Evolutionary conservation across 495 filamentous ascomycete genomes (phyloP), one percentile per base, ranked within the genome.

Genomic region (Aspergillus mulundensis): DNA sequence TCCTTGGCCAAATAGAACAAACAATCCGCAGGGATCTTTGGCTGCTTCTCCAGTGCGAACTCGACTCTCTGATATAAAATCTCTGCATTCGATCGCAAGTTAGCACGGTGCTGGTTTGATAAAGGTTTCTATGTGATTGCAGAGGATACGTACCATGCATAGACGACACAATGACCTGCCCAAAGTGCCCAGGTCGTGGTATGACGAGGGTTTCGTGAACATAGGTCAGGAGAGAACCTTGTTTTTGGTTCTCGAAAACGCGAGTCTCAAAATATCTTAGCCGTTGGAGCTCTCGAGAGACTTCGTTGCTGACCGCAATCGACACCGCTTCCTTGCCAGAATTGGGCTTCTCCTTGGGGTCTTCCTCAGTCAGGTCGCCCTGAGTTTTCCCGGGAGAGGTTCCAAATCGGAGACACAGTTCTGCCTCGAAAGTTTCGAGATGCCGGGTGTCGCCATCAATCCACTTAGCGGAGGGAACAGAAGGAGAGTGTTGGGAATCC

Each of bases 1-100:
- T 50, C 53, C 8, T 21, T 46, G 1, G 53, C 45, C 20, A 56
- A 16, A 43, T 49, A 56, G 11, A 32, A 40, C 14, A 56, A 21
- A 34, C 48, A 45, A n/a, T 56, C 23, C 1, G n/a, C 36, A 1
- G 53, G 53, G 23, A 48, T 48, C 1, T 55, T 36, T 12, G 38
- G 36, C 8, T 39, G 53, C 25, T 14, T 30, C 7, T 32, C 44
- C 18, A 34, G n/a, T 14, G 21, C 45, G 11, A 56, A 19, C 10
- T 38, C 25, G 8, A 49, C 45, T 16, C 18, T 49, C 23, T 49
- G 45, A 16, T 41, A 32, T 16, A 30, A 25, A 6, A 56, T 43
- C 12, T 50, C 53, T 56, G 18, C 4, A 14, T 28, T 19, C 23
- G 24, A 40, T 3, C 3, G 3, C 2, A 39, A 21, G 36, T 50